Conservation (phyloP, 257 asterid species). For the Solanum appendiculatum region DNA sequence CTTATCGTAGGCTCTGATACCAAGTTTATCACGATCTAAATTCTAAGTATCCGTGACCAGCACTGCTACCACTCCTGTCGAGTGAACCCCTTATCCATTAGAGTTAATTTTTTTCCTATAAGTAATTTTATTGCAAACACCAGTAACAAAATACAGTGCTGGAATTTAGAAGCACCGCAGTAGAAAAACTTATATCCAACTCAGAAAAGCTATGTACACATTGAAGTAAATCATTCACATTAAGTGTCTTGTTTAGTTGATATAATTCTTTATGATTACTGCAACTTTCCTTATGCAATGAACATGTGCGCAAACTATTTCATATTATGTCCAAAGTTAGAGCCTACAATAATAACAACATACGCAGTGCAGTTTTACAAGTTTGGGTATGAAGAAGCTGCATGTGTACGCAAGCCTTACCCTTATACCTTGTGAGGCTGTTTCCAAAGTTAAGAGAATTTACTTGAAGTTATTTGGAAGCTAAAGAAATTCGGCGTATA, state of each 20-base stretch:
- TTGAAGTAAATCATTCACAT: background rate
- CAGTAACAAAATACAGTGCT: background rate
- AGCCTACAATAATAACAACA: background rate
- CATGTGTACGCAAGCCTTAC: background rate
- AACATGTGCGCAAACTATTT: background rate
- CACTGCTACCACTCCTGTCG: background rate
- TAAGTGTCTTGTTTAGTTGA: background rate
- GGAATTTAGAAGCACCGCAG: background rate
- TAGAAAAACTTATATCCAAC: background rate
- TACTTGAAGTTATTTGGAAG: background rate
- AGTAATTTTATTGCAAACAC: background rate
- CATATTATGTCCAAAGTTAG: background rate
- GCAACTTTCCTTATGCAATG: background rate
- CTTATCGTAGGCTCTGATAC: background rate
- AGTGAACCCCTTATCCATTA: background rate
- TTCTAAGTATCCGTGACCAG: background rate
- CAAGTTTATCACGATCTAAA: background rate
- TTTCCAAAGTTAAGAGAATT: background rate
- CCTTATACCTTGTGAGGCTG: background rate
- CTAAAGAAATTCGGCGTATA: background rate
- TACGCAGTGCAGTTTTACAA: too few relatives aligned
- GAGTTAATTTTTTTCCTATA: background rate
- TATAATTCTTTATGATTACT: background rate
- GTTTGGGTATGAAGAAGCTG: background rate
- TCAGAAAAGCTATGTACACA: background rate